Conservation (phyloP, 2,329 filamentous ascomycete genomes). For the Fusarium hainanense region DNA sequence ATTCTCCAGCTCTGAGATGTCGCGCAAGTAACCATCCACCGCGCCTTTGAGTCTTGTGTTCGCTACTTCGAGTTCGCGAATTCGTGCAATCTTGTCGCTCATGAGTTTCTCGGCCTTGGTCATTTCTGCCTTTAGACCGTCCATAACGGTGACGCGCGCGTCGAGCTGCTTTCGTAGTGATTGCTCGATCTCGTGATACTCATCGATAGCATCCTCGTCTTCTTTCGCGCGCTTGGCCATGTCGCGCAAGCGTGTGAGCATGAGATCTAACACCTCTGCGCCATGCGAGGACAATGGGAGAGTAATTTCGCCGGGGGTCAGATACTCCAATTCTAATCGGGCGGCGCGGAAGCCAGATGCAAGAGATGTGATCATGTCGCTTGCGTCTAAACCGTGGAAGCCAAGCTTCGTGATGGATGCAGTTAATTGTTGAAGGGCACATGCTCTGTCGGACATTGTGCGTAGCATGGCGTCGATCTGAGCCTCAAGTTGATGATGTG, state of each 20-base stretch:
- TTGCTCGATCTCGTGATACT: slow-evolving; percentile 67
- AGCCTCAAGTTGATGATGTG: slow-evolving; percentile 53
- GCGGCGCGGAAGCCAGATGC: slow-evolving; percentile 64
- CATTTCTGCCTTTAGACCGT: slow-evolving; percentile 59
- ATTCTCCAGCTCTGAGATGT: slow-evolving; percentile 64
- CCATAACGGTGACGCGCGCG: slow-evolving; percentile 63
- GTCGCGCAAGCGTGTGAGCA: slow-evolving; percentile 62
- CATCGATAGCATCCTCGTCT: slow-evolving; percentile 66
- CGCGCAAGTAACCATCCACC: slow-evolving; percentile 63
- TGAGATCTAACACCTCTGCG: slow-evolving; percentile 65
- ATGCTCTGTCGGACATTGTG: slow-evolving; percentile 61
- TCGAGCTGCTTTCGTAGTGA: slow-evolving; percentile 67
- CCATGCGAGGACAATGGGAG: slow-evolving; percentile 65
- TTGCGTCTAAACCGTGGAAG: slow-evolving; percentile 60
- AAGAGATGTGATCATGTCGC: slow-evolving; percentile 62
- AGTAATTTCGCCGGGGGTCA: slow-evolving; percentile 67
- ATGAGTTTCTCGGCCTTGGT: slow-evolving; percentile 49
- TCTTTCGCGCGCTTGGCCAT: slow-evolving; percentile 60
- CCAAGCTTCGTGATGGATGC: slow-evolving; percentile 61
- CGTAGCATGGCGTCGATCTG: slow-evolving; percentile 58
- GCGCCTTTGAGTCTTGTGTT: slow-evolving; percentile 64
- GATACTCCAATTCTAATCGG: slow-evolving; percentile 70
- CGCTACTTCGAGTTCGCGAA: slow-evolving; percentile 61
- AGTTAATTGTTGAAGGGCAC: slow-evolving; percentile 58
- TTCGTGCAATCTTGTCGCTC: slow-evolving; percentile 52